phyloP scores from a whole-genome alignment of 225 moss, liverwort and hornwort genomes.

The Bryum argenteum region DNA sequence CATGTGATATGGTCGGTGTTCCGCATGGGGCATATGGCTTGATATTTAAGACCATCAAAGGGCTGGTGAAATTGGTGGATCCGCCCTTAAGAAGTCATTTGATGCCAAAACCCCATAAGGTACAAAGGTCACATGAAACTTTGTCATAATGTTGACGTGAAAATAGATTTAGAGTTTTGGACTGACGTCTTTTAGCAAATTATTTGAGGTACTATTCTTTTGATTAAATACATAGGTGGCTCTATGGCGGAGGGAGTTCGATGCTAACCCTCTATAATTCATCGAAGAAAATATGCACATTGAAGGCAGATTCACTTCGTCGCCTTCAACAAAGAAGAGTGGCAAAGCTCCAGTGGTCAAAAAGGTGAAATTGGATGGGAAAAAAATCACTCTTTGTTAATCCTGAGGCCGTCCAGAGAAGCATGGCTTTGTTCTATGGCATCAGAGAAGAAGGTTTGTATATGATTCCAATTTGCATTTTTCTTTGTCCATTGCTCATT shows the following conservation, averaged over 20 bases:
- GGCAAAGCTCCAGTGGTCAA: not conserved
- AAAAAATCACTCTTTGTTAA: too few species aligned
- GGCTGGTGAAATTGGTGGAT: not conserved
- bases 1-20: not conserved
- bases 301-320: not conserved
- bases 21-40: not conserved
- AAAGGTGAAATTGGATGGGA: not conserved
- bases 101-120: too few species aligned
- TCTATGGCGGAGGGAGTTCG: not conserved
- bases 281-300: not conserved
- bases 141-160: too few species aligned
- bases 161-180: too few species aligned
- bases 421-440: not conserved
- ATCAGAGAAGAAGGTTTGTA: not conserved
- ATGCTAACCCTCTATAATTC: not conserved
- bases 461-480: not conserved
- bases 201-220: not conserved
- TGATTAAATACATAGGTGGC: not conserved
- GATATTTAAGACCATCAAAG: not conserved
- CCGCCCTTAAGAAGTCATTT: rapidly evolving
- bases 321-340: not conserved
- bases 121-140: too few species aligned
- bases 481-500: too few species aligned
- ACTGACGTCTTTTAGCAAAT: too few species aligned
- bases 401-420: not conserved